phyloP scores from a whole-genome alignment of 345 rosid genomes.

The Brassica nigra region DNA sequence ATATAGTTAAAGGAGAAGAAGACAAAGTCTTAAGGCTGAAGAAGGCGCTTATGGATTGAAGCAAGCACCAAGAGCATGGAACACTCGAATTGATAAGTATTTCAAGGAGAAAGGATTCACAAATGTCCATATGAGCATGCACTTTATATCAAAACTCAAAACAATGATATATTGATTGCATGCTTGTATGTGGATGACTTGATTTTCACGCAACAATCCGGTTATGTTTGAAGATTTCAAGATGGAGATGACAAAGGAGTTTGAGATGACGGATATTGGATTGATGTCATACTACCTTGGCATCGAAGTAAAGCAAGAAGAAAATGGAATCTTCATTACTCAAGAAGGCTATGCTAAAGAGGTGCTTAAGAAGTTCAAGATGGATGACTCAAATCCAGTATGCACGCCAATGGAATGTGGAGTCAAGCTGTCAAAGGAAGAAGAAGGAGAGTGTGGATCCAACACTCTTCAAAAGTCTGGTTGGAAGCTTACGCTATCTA shows the following conservation, averaged over 20 bases:
- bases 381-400: too few relatives aligned
- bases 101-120: background rate
- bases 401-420: too few relatives aligned
- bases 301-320: constrained; percentile 3
- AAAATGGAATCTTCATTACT: background rate
- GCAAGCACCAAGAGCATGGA: background rate
- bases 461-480: background rate
- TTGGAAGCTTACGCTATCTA: background rate
- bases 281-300: constrained; percentile 6
- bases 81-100: background rate
- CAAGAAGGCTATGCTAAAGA: background rate
- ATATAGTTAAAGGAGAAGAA: background rate
- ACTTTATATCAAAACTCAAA: constrained; percentile 1
- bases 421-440: too few relatives aligned
- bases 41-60: background rate
- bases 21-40: background rate
- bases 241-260: background rate
- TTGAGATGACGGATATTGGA: too few relatives aligned
- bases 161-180: background rate
- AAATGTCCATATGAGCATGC: constrained; percentile 17
- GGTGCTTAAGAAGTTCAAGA: too few relatives aligned
- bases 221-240: background rate
- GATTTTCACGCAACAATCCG: background rate
- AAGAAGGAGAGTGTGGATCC: too few relatives aligned
- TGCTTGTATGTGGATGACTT: background rate